Base-by-base conservation (phyloP, 2,329 filamentous ascomycete species). In the Diaporthe eres region DNA sequence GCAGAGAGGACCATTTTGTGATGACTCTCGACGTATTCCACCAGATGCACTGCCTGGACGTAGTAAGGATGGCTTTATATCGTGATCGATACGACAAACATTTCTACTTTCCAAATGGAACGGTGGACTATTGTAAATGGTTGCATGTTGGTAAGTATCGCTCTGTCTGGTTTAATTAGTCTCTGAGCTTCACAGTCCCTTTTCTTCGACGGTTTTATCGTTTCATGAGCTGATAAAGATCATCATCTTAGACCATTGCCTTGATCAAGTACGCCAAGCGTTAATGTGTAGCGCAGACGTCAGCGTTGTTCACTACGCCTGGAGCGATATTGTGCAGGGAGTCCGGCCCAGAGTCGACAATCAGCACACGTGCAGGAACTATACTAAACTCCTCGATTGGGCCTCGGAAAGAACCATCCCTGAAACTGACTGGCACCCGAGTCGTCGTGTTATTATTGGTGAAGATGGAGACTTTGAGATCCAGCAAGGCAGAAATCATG, bases 311-410 rank as follows among this genome's bases (percentile, higher is more conserved):
- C n/a, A 53, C 49, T 53, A 53, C 49, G 49, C 49, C 2, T 53
- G 49, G 49, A 53, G 49, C 49, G 49, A 53, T 22, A 53, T 53
- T 7, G 49, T 53, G 49, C 22, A 53, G 49, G 49, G 49, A 53
- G 49, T 53, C 49, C 49, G 49, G 10, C 49, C 49, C 49, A 53
- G 49, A 53, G 49, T 53, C n/a, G 49, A 53, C n/a, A 53, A 53
- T 53, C 49, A 53, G 49, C 49, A 53, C n/a, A 53, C 49, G 8
- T 53, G 49, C n/a, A 53, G 49, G 49, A 53, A 53, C 49, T 53
- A 53, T 13, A 53, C 8, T 25, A 53, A 53, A 53, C 49, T 53
- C 22, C 49, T 53, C n/a, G 49, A 53, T 25, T 53, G 49, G 49
- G 49, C 49, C 10, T 53, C 49, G 49, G 49, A 53, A 10, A n/a